Evolutionary conservation across 2,329 filamentous ascomycete species (phyloP).

Genomic region (Botrytis medusae): DNA sequence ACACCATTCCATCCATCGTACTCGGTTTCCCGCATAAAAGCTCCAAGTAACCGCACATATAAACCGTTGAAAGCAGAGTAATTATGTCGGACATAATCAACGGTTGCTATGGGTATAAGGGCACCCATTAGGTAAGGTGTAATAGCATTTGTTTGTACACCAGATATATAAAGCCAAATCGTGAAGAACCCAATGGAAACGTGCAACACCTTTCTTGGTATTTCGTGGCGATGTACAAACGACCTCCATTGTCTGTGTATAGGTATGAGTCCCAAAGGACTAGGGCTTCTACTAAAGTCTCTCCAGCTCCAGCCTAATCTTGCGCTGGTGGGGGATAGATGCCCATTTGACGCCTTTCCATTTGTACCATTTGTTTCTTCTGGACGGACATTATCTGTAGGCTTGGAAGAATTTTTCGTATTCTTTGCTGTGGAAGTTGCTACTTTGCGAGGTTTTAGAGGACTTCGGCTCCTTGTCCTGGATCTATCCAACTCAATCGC

Average conservation of each 20-base stretch:
- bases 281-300: constrained; percentile 87
- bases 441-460: constrained; percentile 48
- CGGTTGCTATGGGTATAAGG: constrained; percentile 78
- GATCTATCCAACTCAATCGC: constrained; percentile 37
- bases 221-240: constrained; percentile 95
- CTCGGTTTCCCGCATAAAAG: constrained; percentile 95
- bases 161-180: constrained; percentile 78
- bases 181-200: constrained; percentile 96
- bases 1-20: constrained; percentile 94
- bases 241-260: constrained; percentile 89
- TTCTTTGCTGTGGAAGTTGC: constrained; percentile 49
- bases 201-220: constrained; percentile 88
- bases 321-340: constrained; percentile 64
- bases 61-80: constrained; percentile 79
- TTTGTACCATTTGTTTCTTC: constrained; percentile 24
- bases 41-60: constrained; percentile 82
- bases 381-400: constrained; percentile 41
- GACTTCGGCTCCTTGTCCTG: constrained; percentile 39
- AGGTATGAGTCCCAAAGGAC: constrained; percentile 88
- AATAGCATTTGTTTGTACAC: constrained; percentile 73
- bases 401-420: constrained; percentile 43
- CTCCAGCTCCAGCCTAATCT: constrained; percentile 75
- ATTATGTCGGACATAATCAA: constrained; percentile 80
- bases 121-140: constrained; percentile 80
- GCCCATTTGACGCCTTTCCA: constrained; percentile 54